Evolutionary conservation across 768 basidiomycete genomes (phyloP), one percentile per base, ranked within the genome.

Genomic region (Symmetrospora coprosmae): DNA sequence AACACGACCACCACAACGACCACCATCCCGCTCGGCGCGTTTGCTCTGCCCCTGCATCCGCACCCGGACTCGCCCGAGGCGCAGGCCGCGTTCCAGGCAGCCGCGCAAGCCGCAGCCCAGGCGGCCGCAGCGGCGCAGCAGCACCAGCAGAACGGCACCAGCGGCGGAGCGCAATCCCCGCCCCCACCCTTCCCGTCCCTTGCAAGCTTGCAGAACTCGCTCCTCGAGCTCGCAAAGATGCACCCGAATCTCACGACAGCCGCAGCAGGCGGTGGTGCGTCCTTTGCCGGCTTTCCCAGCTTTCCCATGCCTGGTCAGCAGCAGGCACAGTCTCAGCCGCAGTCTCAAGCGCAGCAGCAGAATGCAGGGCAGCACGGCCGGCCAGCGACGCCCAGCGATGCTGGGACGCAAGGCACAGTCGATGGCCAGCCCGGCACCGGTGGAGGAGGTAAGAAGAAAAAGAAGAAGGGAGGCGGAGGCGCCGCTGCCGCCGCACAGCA

Each of bases 391-490:
- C 49, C 49, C 14, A 30, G 23, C 13, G 14, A 31, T 11, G 28
- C 23, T 17, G 37, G 16, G 5, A 37, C 34, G 28, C 60, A 50
- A 8, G 51, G 28, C 39, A 28, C 33, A 43, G 19, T 45, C n/a
- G n/a, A n/a, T n/a, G n/a, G n/a, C n/a, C n/a, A n/a, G n/a, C n/a
- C n/a, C n/a, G n/a, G 39, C 19, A 41, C 45, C 2, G 61, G n/a
- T n/a, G n/a, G n/a, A n/a, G n/a, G 50, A 1, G 65, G 65, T 46
- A 74, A 74, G 66, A 76, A 73, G 72, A 76, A 75, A 71, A 78
- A 75, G 73, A 80, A 79, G 67, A 78, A 76, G 69, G 76, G 76
- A 68, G 74, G 74, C 68, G 74, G 75, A 69, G 74, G 69, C 51
- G 71, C 71, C 14, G 63, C 66, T 21, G 64, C 64, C 21, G 49